These are phyloP conservation scores for Trypanosoma mega DNA, from an alignment of 208 protist genomes.

Conservation along the genomic window DNA sequence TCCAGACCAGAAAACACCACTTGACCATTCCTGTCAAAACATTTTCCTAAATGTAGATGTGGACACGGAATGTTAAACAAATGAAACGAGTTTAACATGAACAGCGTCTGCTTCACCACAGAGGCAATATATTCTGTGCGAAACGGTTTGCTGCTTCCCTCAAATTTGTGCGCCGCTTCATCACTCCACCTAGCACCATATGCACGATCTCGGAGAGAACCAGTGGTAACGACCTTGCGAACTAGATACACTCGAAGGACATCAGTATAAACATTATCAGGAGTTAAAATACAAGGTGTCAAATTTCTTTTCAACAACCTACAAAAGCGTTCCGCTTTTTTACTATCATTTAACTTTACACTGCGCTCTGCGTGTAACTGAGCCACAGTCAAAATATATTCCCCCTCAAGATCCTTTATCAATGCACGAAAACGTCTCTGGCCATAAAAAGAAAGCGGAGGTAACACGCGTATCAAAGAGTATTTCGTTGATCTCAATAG, in stretches of 20 bases:
- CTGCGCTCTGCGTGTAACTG: background rate
- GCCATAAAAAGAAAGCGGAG: slow-evolving; percentile 7
- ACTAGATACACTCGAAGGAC: slow-evolving; percentile 21
- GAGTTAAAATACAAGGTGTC: slow-evolving; percentile 9
- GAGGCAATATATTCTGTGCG: slow-evolving; percentile 17
- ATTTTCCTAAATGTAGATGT: slow-evolving; percentile 26
- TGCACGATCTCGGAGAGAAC: slow-evolving; percentile 21
- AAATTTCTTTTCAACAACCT: slow-evolving; percentile 19
- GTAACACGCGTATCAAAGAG: slow-evolving; percentile 15
- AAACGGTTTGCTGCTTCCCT: slow-evolving; percentile 19
- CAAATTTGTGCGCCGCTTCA: slow-evolving; percentile 16
- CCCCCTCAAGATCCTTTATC: slow-evolving; percentile 12
- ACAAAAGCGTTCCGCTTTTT: slow-evolving; percentile 9
- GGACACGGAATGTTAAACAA: slow-evolving; percentile 24
- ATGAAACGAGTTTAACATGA: slow-evolving; percentile 20
- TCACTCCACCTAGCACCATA: slow-evolving; percentile 21
- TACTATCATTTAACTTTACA: slow-evolving; percentile 21
- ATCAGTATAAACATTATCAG: slow-evolving; percentile 16
- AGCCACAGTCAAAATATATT: slow-evolving; percentile 20
- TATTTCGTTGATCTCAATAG: slow-evolving; percentile 24
- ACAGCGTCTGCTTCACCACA: slow-evolving; percentile 18
- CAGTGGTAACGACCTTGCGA: slow-evolving; percentile 12
- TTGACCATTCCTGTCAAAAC: slow-evolving; percentile 5
- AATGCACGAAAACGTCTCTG: slow-evolving; percentile 9
- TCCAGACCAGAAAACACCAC: slow-evolving; percentile 21